A percentile compares a stretch with the other conserved stretches of the same genome.
These are phyloP conservation scores for Rubia occidens DNA, from an alignment of 305 asterid species.

Conservation along the genomic window DNA sequence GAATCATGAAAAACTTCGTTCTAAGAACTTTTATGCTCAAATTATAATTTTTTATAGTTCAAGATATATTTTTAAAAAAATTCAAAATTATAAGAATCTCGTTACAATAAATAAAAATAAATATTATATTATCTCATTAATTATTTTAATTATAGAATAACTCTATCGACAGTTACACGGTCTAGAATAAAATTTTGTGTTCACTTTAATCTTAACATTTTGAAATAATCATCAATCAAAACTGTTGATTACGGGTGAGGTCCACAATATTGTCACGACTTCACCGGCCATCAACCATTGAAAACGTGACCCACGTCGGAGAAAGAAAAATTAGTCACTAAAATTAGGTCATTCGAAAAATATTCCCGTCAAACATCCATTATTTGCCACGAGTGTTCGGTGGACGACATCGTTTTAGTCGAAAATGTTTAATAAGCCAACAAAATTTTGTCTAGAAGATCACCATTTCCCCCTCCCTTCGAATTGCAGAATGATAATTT, in stretches of 20 bases:
- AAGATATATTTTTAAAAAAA: no score
- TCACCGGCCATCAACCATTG: not conserved
- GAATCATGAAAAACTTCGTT: no score
- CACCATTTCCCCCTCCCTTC: not conserved
- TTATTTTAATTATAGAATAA: no score
- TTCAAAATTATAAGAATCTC: no score
- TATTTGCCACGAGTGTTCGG: not conserved
- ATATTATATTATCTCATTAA: no score
- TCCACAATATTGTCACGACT: not conserved
- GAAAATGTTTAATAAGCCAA: not conserved
- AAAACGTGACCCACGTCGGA: not conserved
- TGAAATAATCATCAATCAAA: no score
- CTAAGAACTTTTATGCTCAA: no score
- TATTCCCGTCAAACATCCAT: slow-evolving; percentile 4
- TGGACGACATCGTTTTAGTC: slow-evolving; percentile 3
- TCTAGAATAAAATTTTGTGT: no score
- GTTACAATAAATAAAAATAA: no score
- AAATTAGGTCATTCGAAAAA: slow-evolving; percentile 8
- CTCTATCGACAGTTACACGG: no score
- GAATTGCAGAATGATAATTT: not conserved
- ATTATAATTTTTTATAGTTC: no score
- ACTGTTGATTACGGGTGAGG: not conserved
- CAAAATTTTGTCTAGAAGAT: not conserved
- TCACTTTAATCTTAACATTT: no score
- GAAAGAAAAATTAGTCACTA: not conserved